phyloP scores from a whole-genome alignment of 2,329 filamentous ascomycete genomes.

The Dactylellina drechsleri region DNA sequence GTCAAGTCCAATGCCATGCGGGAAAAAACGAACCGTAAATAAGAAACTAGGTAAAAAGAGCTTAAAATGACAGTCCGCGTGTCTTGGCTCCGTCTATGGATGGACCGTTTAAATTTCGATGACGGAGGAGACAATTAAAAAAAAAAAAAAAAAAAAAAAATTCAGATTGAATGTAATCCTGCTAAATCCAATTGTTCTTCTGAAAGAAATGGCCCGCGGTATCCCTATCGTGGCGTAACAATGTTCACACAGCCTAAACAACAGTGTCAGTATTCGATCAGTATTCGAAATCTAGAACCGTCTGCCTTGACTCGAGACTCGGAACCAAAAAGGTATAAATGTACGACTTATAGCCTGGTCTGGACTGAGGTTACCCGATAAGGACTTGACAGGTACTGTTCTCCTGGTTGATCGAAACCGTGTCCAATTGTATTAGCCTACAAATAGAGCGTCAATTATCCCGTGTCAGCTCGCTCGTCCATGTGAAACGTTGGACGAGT shows the following conservation, averaged over 20 bases:
- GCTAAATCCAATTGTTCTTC: background rate
- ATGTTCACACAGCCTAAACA: background rate
- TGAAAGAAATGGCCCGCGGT: background rate
- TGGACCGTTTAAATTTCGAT: constrained; percentile 2
- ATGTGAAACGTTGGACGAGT: constrained; percentile 43
- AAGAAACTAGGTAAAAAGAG: too few species aligned
- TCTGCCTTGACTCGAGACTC: background rate
- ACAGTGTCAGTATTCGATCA: background rate
- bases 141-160: background rate
- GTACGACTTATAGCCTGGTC: background rate
- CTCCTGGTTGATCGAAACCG: background rate
- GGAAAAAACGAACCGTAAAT: too few species aligned
- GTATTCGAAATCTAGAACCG: background rate
- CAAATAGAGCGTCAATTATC: constrained; percentile 12
- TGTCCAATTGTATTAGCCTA: constrained; percentile 14
- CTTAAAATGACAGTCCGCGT: too few species aligned
- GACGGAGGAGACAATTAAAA: background rate
- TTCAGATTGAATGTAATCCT: background rate
- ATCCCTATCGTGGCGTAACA: background rate
- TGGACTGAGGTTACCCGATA: too few species aligned
- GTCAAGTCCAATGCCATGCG: too few species aligned
- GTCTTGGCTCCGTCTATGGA: too few species aligned
- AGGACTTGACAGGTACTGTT: too few species aligned
- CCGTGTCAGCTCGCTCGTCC: background rate
- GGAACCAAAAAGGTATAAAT: background rate